These are phyloP conservation scores for Saccharum spontaneum DNA, from an alignment of 176 grass and related monocot genomes.

Conservation along the genomic window DNA sequence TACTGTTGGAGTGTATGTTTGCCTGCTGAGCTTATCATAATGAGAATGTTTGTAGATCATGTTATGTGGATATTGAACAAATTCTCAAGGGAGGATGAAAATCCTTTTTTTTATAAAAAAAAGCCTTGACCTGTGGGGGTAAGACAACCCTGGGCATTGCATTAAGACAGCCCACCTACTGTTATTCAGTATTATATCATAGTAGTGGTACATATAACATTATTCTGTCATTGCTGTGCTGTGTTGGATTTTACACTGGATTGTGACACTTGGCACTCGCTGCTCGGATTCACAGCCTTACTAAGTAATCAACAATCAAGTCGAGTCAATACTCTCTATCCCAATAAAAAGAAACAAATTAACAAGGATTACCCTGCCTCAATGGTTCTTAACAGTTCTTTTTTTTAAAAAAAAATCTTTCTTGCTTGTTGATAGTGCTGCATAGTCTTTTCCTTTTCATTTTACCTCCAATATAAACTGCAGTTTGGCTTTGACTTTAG, in stretches of 20 bases:
- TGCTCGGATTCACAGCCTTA: slow-evolving; percentile 7
- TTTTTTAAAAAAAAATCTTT: background rate
- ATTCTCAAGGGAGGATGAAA: background rate
- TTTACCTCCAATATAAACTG: background rate
- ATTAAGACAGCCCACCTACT: background rate
- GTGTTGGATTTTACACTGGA: slow-evolving; percentile 12
- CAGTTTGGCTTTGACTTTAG: background rate
- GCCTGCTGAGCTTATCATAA: slow-evolving; percentile 17
- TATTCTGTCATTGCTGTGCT: background rate
- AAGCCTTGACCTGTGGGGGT: background rate
- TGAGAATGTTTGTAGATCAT: slow-evolving; percentile 15
- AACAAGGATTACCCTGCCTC: background rate
- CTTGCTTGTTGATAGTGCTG: background rate
- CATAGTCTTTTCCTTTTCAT: background rate
- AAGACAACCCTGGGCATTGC: background rate
- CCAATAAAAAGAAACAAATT: background rate
- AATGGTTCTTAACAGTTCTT: slow-evolving; percentile 9
- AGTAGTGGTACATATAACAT: background rate
- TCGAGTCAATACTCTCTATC: background rate
- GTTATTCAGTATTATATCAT: slow-evolving; percentile 4
- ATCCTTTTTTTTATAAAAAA: background rate
- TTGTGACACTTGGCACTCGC: background rate
- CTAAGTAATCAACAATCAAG: slow-evolving; percentile 5
- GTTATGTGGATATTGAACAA: background rate
- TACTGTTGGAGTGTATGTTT: slow-evolving; percentile 77